phyloP scores from a whole-genome alignment of 148 eudicot genomes.

The Limonium bicolor region DNA sequence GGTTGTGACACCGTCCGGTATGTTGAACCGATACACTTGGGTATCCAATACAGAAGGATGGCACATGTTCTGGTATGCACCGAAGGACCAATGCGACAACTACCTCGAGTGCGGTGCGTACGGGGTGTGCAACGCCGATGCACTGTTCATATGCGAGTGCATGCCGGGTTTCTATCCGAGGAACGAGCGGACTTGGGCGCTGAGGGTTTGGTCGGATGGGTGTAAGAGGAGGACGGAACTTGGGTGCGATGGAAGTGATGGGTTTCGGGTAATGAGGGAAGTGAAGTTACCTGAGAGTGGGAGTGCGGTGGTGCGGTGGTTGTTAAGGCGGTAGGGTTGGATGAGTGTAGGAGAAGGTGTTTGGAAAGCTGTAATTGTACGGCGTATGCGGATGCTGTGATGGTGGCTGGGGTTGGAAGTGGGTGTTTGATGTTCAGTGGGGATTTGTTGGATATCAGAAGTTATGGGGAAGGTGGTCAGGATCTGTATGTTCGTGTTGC shows the following conservation, averaged over 20 bases:
- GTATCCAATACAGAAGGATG: slow-evolving; percentile 19
- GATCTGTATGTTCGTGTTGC: slow-evolving; percentile 25
- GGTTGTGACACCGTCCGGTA: slow-evolving; percentile 11
- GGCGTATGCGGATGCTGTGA: slow-evolving; percentile 26
- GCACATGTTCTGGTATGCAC: slow-evolving; percentile 51
- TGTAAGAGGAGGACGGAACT: slow-evolving; percentile 21
- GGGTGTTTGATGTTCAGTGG: slow-evolving; percentile 37
- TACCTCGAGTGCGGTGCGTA: slow-evolving; percentile 37
- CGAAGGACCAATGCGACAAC: slow-evolving; percentile 44
- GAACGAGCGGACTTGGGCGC: slow-evolving; percentile 32
- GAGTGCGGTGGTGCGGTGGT: slow-evolving; percentile 17
- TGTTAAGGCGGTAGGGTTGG: slow-evolving; percentile 15
- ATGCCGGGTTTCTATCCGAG: slow-evolving; percentile 32
- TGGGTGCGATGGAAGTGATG: slow-evolving; percentile 33
- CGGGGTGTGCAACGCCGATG: slow-evolving; percentile 32
- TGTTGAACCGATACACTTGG: slow-evolving; percentile 14
- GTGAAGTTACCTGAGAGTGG: slow-evolving; percentile 50
- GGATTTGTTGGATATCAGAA: slow-evolving; percentile 31
- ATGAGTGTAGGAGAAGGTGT: slow-evolving; percentile 32
- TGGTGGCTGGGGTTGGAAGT: slow-evolving; percentile 9
- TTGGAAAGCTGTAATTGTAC: slow-evolving; percentile 39
- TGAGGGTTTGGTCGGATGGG: slow-evolving; percentile 41
- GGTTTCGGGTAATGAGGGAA: slow-evolving; percentile 22
- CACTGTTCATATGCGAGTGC: slow-evolving; percentile 32
- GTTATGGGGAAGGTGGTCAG: slow-evolving; percentile 35